These are phyloP conservation scores for Leccinellum luteum DNA, from an alignment of 768 basidiomycete genomes.

Conservation along the genomic window DNA sequence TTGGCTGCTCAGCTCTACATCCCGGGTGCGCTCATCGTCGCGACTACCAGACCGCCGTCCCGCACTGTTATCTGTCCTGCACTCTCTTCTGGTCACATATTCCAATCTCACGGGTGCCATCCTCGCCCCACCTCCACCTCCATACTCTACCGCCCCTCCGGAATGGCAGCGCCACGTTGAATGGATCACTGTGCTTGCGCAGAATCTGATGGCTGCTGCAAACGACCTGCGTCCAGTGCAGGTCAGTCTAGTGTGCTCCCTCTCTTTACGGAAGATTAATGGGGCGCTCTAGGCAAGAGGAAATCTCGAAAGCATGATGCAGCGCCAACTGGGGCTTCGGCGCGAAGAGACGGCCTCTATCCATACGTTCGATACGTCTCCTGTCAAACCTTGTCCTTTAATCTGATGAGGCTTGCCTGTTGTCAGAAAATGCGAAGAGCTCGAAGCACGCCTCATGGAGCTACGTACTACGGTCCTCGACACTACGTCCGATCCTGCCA, in stretches of 20 bases:
- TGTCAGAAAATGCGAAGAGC: conserved; percentile 64
- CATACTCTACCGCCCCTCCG: conserved; percentile 43
- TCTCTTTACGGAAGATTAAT: not conserved
- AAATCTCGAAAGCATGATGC: conserved; percentile 81
- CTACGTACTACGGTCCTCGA: conserved; percentile 38
- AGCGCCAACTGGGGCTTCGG: conserved; percentile 70
- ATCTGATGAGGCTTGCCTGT: conserved; percentile 8
- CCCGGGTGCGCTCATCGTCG: conserved; percentile 6
- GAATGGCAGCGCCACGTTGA: conserved; percentile 76
- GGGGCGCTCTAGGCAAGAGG: conserved; percentile 59
- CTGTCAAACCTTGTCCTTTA: not conserved
- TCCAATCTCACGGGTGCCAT: conserved; percentile 70
- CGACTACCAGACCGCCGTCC: conserved; percentile 66
- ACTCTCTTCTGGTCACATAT: conserved; percentile 77
- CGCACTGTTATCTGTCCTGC: conserved; percentile 67
- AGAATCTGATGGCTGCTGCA: conserved; percentile 87
- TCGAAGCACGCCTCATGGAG: conserved; percentile 62
- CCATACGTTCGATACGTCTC: conserved; percentile 53
- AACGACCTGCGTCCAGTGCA: conserved; percentile 90
- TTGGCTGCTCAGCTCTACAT: not conserved
- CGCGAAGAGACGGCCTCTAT: conserved; percentile 67
- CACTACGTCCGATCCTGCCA: conserved; percentile 1
- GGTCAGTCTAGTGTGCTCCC: conserved; percentile 37
- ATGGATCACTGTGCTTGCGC: conserved; percentile 77
- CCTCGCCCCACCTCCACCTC: conserved; percentile 59